These are phyloP conservation scores for Aspergillus clavatus DNA, from an alignment of 2,329 filamentous ascomycete species.

Conservation along the genomic window DNA sequence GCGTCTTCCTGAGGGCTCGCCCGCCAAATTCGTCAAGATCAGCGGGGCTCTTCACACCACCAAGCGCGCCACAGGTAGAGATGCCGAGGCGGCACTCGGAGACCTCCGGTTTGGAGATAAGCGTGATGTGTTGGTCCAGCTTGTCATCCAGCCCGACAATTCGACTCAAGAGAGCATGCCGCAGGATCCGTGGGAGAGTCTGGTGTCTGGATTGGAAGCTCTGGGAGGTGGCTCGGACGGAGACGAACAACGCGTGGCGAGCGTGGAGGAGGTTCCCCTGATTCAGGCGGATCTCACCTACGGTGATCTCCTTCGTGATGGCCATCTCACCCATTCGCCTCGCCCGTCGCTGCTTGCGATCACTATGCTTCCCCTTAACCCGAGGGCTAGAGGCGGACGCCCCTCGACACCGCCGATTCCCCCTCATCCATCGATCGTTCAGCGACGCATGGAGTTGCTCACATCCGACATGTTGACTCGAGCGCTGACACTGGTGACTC, in stretches of 20 bases:
- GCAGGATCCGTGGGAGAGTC: conserved; percentile 94
- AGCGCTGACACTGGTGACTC: conserved; percentile 81
- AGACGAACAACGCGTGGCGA: conserved; percentile 76
- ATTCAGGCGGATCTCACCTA: conserved; percentile 93
- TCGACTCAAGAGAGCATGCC: conserved; percentile 76
- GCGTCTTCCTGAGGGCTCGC: conserved; percentile 88
- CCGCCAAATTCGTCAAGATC: conserved; percentile 97
- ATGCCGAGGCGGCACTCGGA: conserved; percentile 86
- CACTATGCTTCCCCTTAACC: conserved; percentile 74
- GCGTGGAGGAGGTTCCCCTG: conserved; percentile 88
- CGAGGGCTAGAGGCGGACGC: conserved; percentile 56
- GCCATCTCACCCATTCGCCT: conserved; percentile 76
- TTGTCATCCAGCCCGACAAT: conserved; percentile 85
- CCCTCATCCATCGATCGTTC: conserved; percentile 89
- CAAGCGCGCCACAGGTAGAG: conserved; percentile 88
- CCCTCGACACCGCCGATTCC: conserved; percentile 73
- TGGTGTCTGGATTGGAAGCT: conserved; percentile 91
- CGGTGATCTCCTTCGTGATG: conserved; percentile 88
- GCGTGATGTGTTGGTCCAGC: conserved; percentile 85
- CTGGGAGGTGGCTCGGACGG: conserved; percentile 81
- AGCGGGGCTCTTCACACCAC: conserved; percentile 94
- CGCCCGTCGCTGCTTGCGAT: conserved; percentile 89
- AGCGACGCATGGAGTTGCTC: conserved; percentile 93
- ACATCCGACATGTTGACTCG: conserved; percentile 97
- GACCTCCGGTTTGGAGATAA: conserved; percentile 96